These are phyloP conservation scores for Cercospora sp. DNA, from an alignment of 2,329 filamentous ascomycete genomes.

Conservation along the genomic window DNA sequence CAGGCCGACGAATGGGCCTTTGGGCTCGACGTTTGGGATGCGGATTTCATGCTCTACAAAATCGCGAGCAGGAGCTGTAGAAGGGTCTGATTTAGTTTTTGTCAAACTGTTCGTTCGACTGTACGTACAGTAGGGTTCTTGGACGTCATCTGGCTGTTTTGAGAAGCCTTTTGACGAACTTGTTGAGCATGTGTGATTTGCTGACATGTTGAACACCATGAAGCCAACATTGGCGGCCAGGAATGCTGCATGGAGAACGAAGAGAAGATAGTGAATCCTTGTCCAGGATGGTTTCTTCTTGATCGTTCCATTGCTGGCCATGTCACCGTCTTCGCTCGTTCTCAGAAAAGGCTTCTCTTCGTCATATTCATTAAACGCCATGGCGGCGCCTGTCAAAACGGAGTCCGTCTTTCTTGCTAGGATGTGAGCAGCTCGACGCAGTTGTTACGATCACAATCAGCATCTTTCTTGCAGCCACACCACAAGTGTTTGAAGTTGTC, in stretches of 20 bases:
- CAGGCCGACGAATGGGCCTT: conserved; percentile 14
- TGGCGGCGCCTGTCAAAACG: background rate
- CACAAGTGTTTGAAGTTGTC: background rate
- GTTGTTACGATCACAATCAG: background rate
- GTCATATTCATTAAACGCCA: conserved; percentile 13
- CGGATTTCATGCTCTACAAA: conserved; percentile 17
- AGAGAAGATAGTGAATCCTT: conserved; percentile 13
- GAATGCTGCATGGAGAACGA: conserved; percentile 17
- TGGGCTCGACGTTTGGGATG: conserved; percentile 10
- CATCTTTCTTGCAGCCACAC: background rate
- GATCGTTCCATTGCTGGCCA: background rate
- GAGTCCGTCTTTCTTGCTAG: background rate
- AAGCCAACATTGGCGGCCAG: conserved; percentile 17
- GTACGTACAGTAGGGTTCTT: conserved; percentile 15
- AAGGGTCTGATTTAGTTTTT: background rate
- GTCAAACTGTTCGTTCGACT: background rate
- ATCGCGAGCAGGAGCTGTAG: conserved; percentile 15
- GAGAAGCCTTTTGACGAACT: background rate
- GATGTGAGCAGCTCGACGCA: background rate
- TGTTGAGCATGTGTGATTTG: background rate
- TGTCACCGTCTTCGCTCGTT: background rate
- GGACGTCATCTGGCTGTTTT: background rate
- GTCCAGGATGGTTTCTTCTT: conserved; percentile 8
- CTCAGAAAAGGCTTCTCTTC: conserved; percentile 21
- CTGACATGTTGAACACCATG: conserved; percentile 8